Conservation (phyloP, 139 green algal genomes). For the Chlamydomonas schloesseri region DNA sequence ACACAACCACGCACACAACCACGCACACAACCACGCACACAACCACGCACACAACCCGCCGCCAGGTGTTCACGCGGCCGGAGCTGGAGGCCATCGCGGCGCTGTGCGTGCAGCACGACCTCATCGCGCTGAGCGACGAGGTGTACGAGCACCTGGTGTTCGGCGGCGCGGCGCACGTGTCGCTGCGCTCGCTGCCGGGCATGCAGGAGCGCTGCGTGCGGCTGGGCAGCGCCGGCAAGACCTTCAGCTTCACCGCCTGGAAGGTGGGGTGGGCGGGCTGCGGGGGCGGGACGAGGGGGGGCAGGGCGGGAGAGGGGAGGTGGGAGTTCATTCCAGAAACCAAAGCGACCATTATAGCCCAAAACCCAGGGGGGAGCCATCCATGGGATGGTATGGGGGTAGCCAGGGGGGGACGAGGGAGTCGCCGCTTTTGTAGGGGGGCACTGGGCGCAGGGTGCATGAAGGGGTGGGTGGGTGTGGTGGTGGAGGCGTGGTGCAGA, state of each 20-base stretch:
- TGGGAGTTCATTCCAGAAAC: no score
- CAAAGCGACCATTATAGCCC: no score
- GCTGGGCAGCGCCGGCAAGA: slow-evolving; percentile 87
- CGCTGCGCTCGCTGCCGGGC: slow-evolving; percentile 70
- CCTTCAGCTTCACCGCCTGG: slow-evolving; percentile 89
- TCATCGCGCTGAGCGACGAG: slow-evolving; percentile 81
- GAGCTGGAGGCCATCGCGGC: slow-evolving; percentile 81
- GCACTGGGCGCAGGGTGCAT: no score
- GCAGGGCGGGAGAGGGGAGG: not conserved
- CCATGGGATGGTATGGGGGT: no score
- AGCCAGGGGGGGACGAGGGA: no score
- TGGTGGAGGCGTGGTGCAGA: no score
- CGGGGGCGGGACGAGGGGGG: not conserved
- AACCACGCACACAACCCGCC: no score
- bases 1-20: no score
- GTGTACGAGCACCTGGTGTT: slow-evolving; percentile 85
- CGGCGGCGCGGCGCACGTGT: slow-evolving; percentile 68
- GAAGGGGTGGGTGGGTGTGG: no score
- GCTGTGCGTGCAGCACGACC: slow-evolving; percentile 71
- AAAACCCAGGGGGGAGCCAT: no score
- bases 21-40: no score
- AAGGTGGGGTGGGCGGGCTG: slow-evolving; percentile 72
- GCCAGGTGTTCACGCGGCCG: slow-evolving; percentile 71
- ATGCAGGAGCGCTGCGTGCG: slow-evolving; percentile 79
- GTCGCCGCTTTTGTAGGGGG: no score